These are phyloP conservation scores for Flueggea neowawraea DNA, from an alignment of 441 rosid species.

Conservation along the genomic window DNA sequence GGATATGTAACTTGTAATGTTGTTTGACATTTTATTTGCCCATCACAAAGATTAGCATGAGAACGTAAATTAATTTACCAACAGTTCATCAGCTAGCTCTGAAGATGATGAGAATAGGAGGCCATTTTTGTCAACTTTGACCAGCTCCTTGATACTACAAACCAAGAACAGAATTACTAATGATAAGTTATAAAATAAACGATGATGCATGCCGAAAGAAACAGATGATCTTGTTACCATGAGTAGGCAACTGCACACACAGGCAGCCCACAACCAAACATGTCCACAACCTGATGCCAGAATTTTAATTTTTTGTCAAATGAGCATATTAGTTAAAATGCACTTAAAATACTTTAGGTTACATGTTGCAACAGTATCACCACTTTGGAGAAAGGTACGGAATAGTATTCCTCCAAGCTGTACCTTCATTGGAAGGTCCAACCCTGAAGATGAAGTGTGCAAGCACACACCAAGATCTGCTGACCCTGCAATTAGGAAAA, in stretches of 20 bases:
- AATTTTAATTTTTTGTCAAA: neutral
- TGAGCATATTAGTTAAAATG: too few relatives aligned
- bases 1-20: neutral
- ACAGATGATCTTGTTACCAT: constrained; percentile 41
- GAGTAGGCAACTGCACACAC: constrained; percentile 97
- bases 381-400: neutral
- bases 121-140: constrained; percentile 76
- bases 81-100: constrained; percentile 84
- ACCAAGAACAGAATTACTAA: constrained; percentile 8
- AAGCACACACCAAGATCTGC: constrained; percentile 97
- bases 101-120: constrained; percentile 94
- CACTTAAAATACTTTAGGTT: neutral
- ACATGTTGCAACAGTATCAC: neutral
- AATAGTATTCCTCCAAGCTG: neutral
- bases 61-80: constrained; percentile 35
- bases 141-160: constrained; percentile 85
- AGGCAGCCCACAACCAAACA: constrained; percentile 99
- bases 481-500: constrained; percentile 46
- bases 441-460: constrained; percentile 97
- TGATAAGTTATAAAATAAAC: constrained; percentile 2
- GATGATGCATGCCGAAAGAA: constrained; percentile 1
- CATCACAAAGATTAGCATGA: neutral
- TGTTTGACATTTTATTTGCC: neutral
- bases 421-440: constrained; percentile 99
- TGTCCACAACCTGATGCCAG: constrained; percentile 78